Base-by-base conservation (phyloP, 2,329 filamentous ascomycete genomes). In the Pseudocercospora musae region DNA sequence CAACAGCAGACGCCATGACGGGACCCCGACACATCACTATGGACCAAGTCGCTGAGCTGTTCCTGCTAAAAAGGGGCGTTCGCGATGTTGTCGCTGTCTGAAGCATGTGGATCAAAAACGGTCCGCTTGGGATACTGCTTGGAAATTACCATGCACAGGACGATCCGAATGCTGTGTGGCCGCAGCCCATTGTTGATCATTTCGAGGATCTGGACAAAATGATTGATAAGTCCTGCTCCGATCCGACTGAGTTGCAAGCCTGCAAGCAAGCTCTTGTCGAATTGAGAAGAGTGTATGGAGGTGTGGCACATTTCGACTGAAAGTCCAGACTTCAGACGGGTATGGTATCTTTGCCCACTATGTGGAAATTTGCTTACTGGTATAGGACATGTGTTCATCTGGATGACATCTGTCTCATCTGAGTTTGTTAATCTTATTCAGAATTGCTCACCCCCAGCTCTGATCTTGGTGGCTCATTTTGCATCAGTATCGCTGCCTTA, bases 381-480 rank as follows among this genome's bases (percentile, higher is more conserved):
- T 31, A 5, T 20, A 65, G 63, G 60, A 4, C 63, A 62, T 52
- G 50, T 62, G 2, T 63, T 62, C 25, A 57, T 50, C 49, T 64
- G 64, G 64, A 64, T 66, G 57, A 63, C 64, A 9, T 25, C 37
- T n/a, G 54, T 67, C 11, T 37, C 60, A 7, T 18, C 52, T 37
- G 63, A 65, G 5, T 67, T 70, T 20, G 62, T 67, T 20, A 58
- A 46, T 6, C 31, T 67, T 15, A 64, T 71, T 18, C 60, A 65
- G 23, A 58, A 60, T 7, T 58, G 59, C 11, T 46, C 68, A 25
- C 66, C 62, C 6, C 60, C 65, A 4, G 65, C 70, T 11, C 60
- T 72, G 3, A 61, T 72, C 15, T 65, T 71, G 8, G 57, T 71
- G 1, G 69, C 68, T 2, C 64, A 71, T 57, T 72, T 67, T 50